Conservation (phyloP, 345 rosid species). For the Pugionium dolabratum region DNA sequence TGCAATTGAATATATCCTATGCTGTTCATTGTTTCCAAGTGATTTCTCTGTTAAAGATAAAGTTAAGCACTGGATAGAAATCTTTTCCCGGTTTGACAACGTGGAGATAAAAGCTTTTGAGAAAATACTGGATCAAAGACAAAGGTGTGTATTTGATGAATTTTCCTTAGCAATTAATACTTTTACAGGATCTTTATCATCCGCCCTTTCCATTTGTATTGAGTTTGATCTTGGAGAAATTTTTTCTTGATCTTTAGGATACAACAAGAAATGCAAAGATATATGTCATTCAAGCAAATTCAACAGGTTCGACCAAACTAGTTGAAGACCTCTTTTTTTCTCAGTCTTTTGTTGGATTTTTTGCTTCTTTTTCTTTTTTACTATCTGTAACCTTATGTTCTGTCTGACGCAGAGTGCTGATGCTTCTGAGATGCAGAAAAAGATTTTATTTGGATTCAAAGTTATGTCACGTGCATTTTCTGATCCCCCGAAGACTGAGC, state of each 20-base stretch:
- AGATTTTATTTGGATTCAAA: conserved; percentile 69
- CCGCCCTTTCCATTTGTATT: conserved; percentile 33
- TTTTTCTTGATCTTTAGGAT: conserved; percentile 70
- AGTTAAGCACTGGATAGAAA: conserved; percentile 74
- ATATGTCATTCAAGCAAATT: conserved; percentile 73
- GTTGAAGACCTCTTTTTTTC: conserved; percentile 8
- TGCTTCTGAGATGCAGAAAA: conserved; percentile 83
- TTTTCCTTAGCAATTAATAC: conserved; percentile 30
- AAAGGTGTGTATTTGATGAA: conserved; percentile 65
- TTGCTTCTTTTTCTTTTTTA: neutral
- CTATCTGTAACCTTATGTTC: conserved; percentile 26
- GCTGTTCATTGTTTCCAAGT: conserved; percentile 65
- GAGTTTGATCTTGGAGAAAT: conserved; percentile 44
- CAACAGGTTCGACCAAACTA: conserved; percentile 61
- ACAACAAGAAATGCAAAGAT: conserved; percentile 96
- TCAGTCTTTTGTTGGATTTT: neutral
- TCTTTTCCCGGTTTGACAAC: conserved; percentile 76
- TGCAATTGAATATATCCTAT: conserved; percentile 70
- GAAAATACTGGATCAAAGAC: conserved; percentile 92
- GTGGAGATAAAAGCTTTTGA: conserved; percentile 89
- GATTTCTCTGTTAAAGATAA: conserved; percentile 63
- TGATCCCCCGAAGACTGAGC: conserved; percentile 83
- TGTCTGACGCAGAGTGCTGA: conserved; percentile 66
- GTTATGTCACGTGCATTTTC: conserved; percentile 89
- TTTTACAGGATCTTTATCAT: conserved; percentile 25